Percentiles rank a stretch among this genome's conserved stretches.
phyloP scores from a whole-genome alignment of 2,329 filamentous ascomycete genomes.

The Colletotrichum gloeosporioides region DNA sequence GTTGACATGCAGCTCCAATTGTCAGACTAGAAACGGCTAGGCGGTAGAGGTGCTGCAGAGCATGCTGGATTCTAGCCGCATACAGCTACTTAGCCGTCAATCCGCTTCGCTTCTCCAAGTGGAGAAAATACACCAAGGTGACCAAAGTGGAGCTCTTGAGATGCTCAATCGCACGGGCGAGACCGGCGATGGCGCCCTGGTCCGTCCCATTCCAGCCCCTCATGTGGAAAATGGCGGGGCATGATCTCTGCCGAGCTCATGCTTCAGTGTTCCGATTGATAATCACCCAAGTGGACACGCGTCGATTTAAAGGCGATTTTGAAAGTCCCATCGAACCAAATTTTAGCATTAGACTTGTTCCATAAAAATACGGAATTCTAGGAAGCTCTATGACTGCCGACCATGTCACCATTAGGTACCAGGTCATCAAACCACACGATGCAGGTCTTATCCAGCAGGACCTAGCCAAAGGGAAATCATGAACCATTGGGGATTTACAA shows the following conservation, averaged over 20 bases:
- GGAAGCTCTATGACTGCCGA: background rate
- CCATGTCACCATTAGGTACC: background rate
- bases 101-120: background rate
- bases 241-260: background rate
- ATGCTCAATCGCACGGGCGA: background rate
- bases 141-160: background rate
- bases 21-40: constrained; percentile 18
- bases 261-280: background rate
- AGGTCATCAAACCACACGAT: background rate
- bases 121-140: background rate
- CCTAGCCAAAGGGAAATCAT: background rate
- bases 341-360: background rate
- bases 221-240: constrained; percentile 8
- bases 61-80: background rate
- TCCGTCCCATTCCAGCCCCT: background rate
- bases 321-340: background rate
- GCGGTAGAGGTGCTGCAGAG: constrained; percentile 14
- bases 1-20: constrained; percentile 18
- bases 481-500: accelerated
- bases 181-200: background rate
- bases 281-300: background rate
- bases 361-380: background rate
- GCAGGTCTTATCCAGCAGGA: background rate
- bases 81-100: background rate
- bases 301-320: background rate